Percentiles rank a stretch among this genome's conserved stretches.
phyloP scores from a whole-genome alignment of 2,329 filamentous ascomycete species.

The Fusarium guadeloupense region DNA sequence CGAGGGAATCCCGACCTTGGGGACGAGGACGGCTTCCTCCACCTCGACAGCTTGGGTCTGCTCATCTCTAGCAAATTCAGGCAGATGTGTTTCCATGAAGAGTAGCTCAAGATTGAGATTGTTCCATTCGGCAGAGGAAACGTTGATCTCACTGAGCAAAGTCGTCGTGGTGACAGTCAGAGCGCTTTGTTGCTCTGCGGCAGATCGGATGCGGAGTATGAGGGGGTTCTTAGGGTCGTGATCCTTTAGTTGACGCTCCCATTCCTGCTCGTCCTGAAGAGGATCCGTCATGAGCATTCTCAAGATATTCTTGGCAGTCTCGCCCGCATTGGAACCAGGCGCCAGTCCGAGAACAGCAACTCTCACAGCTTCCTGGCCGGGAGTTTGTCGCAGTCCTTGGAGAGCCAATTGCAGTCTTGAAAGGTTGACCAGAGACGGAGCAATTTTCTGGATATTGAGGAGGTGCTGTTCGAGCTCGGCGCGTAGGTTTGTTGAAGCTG shows the following conservation, averaged over 20 bases:
- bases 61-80: constrained; percentile 47
- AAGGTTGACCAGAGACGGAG: constrained; percentile 71
- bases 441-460: constrained; percentile 67
- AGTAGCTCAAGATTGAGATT: constrained; percentile 72
- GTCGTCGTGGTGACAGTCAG: constrained; percentile 45
- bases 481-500: constrained; percentile 49
- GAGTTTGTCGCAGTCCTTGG: constrained; percentile 66
- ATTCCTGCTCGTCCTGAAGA: constrained; percentile 67
- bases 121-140: constrained; percentile 71
- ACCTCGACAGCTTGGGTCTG: constrained; percentile 50
- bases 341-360: constrained; percentile 65
- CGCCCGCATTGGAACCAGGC: constrained; percentile 50
- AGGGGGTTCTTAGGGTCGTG: constrained; percentile 65
- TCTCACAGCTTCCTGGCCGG: constrained; percentile 66
- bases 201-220: constrained; percentile 64
- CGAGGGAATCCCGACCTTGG: constrained; percentile 75
- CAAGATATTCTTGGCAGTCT: constrained; percentile 71
- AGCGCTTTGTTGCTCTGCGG: constrained; percentile 42
- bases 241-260: constrained; percentile 70
- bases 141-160: constrained; percentile 65
- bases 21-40: constrained; percentile 77
- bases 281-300: constrained; percentile 77
- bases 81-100: constrained; percentile 60
- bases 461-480: constrained; percentile 68
- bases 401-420: constrained; percentile 77